phyloP scores from a whole-genome alignment of 2,329 filamentous ascomycete species.

The Capronia coronata region DNA sequence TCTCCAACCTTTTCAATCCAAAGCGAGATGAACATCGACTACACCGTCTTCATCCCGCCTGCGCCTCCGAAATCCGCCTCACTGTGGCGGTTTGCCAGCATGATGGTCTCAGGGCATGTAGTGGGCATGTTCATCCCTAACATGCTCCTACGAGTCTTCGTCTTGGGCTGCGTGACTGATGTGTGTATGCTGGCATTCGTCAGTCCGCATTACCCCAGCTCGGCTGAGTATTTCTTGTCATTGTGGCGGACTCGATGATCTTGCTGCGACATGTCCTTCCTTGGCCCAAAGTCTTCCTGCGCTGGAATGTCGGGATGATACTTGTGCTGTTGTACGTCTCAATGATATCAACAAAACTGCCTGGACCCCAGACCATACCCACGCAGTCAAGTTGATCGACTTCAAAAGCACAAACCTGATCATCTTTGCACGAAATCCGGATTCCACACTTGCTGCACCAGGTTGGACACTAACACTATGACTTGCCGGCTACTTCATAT shows the following conservation, averaged over 20 bases:
- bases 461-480: no score
- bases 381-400: no score
- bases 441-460: no score
- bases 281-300: no score
- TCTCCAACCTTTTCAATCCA: slow-evolving; percentile 18
- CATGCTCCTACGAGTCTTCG: slow-evolving; percentile 18
- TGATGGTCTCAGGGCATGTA: slow-evolving; percentile 22
- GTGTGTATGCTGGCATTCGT: slow-evolving; percentile 22
- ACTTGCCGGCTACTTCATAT: no score
- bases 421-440: no score
- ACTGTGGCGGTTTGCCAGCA: slow-evolving; percentile 17
- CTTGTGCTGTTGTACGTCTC: no score
- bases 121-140: slow-evolving; percentile 21
- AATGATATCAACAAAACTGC: no score
- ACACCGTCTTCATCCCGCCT: slow-evolving; percentile 13
- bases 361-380: no score
- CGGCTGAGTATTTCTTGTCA: slow-evolving; percentile 16
- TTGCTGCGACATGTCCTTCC: not conserved
- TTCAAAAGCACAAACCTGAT: no score
- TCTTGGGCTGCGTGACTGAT: slow-evolving; percentile 24
- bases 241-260: slow-evolving; percentile 12
- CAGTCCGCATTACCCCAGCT: slow-evolving; percentile 22
- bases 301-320: no score
- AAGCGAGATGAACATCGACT: slow-evolving; percentile 20
- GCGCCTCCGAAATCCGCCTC: slow-evolving; percentile 16